Conservation (phyloP, 495 filamentous ascomycete genomes). For the Penicillium malachiteum region DNA sequence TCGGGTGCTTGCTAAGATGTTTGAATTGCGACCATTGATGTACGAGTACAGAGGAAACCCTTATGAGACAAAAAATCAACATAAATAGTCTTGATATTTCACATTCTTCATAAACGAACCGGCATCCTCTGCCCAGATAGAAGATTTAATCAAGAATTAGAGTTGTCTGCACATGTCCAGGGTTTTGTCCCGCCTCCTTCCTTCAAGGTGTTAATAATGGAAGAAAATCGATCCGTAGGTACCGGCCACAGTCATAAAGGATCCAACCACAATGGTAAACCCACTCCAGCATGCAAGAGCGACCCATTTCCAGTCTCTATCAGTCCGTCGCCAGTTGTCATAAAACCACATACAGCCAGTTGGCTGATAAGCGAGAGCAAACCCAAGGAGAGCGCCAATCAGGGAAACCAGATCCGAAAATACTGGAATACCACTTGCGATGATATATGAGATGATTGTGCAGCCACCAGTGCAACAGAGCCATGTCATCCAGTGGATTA, state of each 20-base stretch:
- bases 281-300: conserved; percentile 9
- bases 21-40: too few relatives aligned
- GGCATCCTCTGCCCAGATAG: too few relatives aligned
- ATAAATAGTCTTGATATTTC: too few relatives aligned
- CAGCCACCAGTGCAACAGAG: conserved; percentile 27
- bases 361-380: conserved; percentile 24
- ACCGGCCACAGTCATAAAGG: conserved; percentile 51
- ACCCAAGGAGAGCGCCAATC: conserved; percentile 53
- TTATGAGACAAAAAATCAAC: too few relatives aligned
- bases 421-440: conserved; percentile 36
- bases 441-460: conserved; percentile 25
- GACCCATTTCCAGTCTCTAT: neutral
- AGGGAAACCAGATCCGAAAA: conserved; percentile 51
- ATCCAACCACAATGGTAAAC: conserved; percentile 23
- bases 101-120: too few relatives aligned
- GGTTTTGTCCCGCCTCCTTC: conserved; percentile 3
- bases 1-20: too few relatives aligned
- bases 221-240: conserved; percentile 46
- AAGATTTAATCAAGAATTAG: neutral
- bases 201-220: conserved; percentile 37
- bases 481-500: conserved; percentile 36
- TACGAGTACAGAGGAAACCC: too few relatives aligned
- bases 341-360: conserved; percentile 38
- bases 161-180: conserved; percentile 22
- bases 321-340: conserved; percentile 28